Percentiles rank a stretch among this genome's conserved stretches.
phyloP scores from a whole-genome alignment of 768 basidiomycete genomes.

The Tremella mesenterica region DNA sequence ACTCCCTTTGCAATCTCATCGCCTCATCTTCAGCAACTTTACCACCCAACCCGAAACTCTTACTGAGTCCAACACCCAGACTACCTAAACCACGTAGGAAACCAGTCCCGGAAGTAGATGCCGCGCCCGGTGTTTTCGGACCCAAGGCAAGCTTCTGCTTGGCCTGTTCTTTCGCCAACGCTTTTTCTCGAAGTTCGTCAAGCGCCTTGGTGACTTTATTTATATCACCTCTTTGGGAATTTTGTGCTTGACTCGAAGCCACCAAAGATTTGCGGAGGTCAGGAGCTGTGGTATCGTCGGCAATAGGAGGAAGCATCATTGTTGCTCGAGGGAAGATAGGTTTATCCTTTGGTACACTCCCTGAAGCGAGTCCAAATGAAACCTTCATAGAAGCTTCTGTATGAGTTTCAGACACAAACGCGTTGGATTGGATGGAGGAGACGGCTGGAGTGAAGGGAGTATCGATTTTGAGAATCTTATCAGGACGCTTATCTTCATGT shows the following conservation, averaged over 20 bases:
- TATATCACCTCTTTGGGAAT: slow-evolving; percentile 20
- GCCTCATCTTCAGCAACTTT: slow-evolving; percentile 23
- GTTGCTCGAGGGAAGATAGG: background rate
- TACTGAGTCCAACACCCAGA: slow-evolving; percentile 18
- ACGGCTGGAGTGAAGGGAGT: too few relatives aligned
- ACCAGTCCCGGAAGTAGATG: slow-evolving; percentile 21
- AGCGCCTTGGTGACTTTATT: slow-evolving; percentile 29
- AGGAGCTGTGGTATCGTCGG: background rate
- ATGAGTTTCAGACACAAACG: slow-evolving; percentile 1
- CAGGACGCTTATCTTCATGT: slow-evolving; percentile 17
- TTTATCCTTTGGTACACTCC: background rate
- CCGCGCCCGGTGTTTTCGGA: background rate
- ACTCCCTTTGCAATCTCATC: slow-evolving; percentile 13
- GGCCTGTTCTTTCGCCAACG: slow-evolving; percentile 23
- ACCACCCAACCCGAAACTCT: slow-evolving; percentile 21
- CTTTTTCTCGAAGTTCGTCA: slow-evolving; percentile 26
- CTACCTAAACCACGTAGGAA: slow-evolving; percentile 32
- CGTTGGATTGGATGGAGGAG: too few relatives aligned
- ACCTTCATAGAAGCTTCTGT: background rate
- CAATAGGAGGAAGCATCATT: background rate
- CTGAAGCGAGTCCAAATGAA: too few relatives aligned
- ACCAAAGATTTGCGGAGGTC: slow-evolving; percentile 1
- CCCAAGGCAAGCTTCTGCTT: slow-evolving; percentile 11
- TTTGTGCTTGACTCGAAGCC: background rate
- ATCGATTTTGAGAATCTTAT: slow-evolving; percentile 25